Conservation (phyloP, 306 rosid species). For the Lithocarpus polystachyus region DNA sequence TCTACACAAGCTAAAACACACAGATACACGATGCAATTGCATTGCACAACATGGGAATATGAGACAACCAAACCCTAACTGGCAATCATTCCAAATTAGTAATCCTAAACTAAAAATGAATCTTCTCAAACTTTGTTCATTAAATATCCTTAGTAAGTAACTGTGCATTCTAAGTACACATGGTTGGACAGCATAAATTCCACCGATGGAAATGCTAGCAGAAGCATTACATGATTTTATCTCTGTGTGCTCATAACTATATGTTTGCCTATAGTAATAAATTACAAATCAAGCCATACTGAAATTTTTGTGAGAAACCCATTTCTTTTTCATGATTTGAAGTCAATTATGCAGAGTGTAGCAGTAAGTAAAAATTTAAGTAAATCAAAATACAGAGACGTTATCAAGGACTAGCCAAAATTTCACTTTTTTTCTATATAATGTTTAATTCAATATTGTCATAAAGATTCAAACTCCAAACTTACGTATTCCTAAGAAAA, state of each 20-base stretch:
- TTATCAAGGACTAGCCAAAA: not conserved
- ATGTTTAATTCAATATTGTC: not conserved
- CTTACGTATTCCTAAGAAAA: constrained; percentile 2
- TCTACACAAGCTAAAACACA: too few relatives aligned
- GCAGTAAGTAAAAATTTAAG: not conserved
- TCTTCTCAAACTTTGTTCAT: not conserved
- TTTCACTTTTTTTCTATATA: not conserved
- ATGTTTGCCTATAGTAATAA: not conserved
- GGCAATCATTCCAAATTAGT: not conserved
- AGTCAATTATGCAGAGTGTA: not conserved
- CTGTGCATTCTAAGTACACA: not conserved
- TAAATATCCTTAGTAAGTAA: not conserved
- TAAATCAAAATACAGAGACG: not conserved
- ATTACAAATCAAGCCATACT: not conserved
- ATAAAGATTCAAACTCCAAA: not conserved
- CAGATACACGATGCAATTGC: too few relatives aligned
- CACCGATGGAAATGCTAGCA: not conserved
- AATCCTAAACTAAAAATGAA: not conserved
- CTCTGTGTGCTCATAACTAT: not conserved
- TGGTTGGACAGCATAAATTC: not conserved
- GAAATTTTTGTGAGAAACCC: not conserved
- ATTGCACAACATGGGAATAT: not conserved
- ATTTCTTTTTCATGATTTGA: not conserved
- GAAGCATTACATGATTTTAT: not conserved
- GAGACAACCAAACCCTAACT: not conserved